These are phyloP conservation scores for Nitzschia sp. DNA, from an alignment of 108 stramenopile species.

Conservation along the genomic window DNA sequence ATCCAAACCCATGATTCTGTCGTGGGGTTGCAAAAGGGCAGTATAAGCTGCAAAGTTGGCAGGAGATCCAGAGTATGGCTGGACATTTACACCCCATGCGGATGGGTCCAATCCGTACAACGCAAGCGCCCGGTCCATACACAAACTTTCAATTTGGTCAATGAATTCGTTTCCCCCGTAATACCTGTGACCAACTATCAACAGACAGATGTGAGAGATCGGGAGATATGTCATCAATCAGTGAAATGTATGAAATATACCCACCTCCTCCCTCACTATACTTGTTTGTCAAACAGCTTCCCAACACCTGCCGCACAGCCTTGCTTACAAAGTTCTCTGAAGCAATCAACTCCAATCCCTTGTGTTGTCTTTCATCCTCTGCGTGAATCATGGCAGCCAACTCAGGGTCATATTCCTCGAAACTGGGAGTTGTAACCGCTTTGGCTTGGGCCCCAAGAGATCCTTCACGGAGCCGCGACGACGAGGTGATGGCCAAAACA, in stretches of 20 bases:
- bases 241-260: neutral
- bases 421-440: neutral
- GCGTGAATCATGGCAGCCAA: constrained; percentile 66
- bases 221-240: neutral
- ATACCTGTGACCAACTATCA: constrained; percentile 90
- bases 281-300: constrained; percentile 98
- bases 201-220: neutral
- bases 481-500: too few relatives aligned
- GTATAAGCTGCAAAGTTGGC: constrained; percentile 99
- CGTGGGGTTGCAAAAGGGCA: constrained; percentile 94
- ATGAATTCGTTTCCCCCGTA: constrained; percentile 97
- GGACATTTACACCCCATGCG: constrained; percentile 99
- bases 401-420: constrained; percentile 62
- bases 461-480: too few relatives aligned
- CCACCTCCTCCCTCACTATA: constrained; percentile 95
- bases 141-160: constrained; percentile 94
- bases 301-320: constrained; percentile 93
- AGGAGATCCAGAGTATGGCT: constrained; percentile 93
- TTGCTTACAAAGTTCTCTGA: constrained; percentile 97
- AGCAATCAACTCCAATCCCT: constrained; percentile 96
- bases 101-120: constrained; percentile 80
- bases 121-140: constrained; percentile 88
- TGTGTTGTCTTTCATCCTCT: constrained; percentile 86
- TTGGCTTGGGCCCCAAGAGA: too few relatives aligned
- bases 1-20: constrained; percentile 99